phyloP scores from a whole-genome alignment of 768 basidiomycete species.

The Termitomyces sp. region DNA sequence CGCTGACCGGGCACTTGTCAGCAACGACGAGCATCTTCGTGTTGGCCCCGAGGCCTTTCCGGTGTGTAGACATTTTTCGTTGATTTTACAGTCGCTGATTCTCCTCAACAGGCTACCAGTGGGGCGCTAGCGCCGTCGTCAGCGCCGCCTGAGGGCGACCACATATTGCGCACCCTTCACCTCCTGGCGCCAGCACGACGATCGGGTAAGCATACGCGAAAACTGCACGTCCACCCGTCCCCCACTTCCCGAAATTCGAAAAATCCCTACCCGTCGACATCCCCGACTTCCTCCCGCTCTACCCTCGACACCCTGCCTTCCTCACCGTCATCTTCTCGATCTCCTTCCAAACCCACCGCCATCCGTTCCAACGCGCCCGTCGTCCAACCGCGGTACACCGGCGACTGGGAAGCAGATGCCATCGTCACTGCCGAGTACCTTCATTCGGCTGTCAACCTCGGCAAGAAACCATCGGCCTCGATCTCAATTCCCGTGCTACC shows the following conservation, averaged over 20 bases:
- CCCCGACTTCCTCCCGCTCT: not conserved
- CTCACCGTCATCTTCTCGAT: not conserved
- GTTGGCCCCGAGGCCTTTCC: not conserved
- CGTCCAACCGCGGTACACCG: constrained; percentile 7
- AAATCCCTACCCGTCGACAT: not conserved
- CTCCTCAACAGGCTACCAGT: not conserved
- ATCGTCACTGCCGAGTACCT: constrained; percentile 2
- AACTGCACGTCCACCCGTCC: not conserved
- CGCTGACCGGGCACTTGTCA: not conserved
- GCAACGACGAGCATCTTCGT: not conserved
- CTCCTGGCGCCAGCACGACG: not conserved
- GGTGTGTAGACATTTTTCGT: not conserved
- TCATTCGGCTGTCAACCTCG: not conserved
- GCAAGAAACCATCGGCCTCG: not conserved
- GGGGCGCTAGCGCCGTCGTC: no score
- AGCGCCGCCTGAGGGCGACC: not conserved
- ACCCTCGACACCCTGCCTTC: not conserved
- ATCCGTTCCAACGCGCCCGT: not conserved
- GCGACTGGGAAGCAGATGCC: constrained; percentile 16
- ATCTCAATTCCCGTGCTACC: not conserved
- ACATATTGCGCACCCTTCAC: not conserved
- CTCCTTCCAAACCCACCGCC: not conserved
- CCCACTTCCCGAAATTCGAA: not conserved
- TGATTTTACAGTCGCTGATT: not conserved
- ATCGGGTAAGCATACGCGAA: not conserved